These are phyloP conservation scores for Colletotrichum sp. DNA, from an alignment of 2,329 filamentous ascomycete genomes.

Conservation along the genomic window DNA sequence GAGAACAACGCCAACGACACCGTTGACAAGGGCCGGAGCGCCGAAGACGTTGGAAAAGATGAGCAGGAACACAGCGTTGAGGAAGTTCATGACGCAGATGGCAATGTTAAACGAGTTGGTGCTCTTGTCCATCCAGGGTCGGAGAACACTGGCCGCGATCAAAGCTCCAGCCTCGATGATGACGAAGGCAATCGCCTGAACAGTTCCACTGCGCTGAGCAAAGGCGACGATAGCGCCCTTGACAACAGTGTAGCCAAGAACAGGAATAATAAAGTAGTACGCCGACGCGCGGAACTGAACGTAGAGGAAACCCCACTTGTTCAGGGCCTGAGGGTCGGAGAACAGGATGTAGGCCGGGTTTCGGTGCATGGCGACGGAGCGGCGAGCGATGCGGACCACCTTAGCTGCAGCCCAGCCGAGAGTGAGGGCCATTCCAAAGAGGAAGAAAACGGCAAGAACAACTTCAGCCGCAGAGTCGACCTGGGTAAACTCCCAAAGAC, in stretches of 20 bases:
- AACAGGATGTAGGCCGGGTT: conserved; percentile 97
- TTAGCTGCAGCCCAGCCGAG: conserved; percentile 88
- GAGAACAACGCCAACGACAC: conserved; percentile 87
- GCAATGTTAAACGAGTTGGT: conserved; percentile 96
- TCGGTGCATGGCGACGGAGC: conserved; percentile 89
- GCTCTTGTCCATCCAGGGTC: conserved; percentile 99
- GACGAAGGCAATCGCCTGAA: conserved; percentile 82
- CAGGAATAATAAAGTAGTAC: conserved; percentile 91
- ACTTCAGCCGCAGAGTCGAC: conserved; percentile 86
- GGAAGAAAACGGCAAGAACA: conserved; percentile 86
- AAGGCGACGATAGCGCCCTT: conserved; percentile 91
- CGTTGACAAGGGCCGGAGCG: conserved; percentile 81
- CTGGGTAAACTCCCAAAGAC: conserved; percentile 90
- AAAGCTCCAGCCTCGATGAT: conserved; percentile 82
- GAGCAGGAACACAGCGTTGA: conserved; percentile 88
- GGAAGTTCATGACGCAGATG: conserved; percentile 87
- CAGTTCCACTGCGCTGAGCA: conserved; percentile 71
- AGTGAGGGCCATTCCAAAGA: conserved; percentile 79
- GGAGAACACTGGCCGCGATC: conserved; percentile 78
- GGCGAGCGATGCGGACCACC: conserved; percentile 86
- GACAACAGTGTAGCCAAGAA: conserved; percentile 79
- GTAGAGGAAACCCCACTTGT: conserved; percentile 98
- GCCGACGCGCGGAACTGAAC: conserved; percentile 95
- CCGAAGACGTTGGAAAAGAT: conserved; percentile 89
- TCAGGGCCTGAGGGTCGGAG: conserved; percentile 90